These are phyloP conservation scores for Petunia hybrid DNA, from an alignment of 305 asterid genomes.

Conservation along the genomic window DNA sequence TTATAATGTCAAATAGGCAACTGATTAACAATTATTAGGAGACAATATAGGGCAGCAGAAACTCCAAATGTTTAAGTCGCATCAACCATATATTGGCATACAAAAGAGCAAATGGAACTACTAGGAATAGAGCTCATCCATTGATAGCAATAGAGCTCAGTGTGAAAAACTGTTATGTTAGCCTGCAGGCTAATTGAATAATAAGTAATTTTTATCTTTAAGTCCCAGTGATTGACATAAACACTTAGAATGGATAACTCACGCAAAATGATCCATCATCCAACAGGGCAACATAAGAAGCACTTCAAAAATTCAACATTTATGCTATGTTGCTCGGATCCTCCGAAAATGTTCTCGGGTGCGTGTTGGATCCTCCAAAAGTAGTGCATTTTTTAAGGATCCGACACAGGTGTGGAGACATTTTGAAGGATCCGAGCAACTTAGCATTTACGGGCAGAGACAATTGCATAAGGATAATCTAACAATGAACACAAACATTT, in stretches of 20 bases:
- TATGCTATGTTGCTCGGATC: no score
- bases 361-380: no score
- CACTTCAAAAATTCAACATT: background rate
- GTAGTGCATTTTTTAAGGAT: no score
- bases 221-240: background rate
- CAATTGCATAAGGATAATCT: background rate
- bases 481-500: slow-evolving; percentile 5
- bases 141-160: no score
- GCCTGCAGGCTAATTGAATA: background rate
- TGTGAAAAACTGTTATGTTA: no score
- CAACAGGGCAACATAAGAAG: background rate
- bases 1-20: background rate
- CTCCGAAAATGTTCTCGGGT: no score
- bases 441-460: no score
- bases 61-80: background rate
- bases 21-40: background rate
- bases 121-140: no score
- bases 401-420: no score
- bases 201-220: background rate
- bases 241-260: background rate
- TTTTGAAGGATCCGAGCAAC: no score
- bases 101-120: background rate
- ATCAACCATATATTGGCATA: background rate
- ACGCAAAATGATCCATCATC: background rate
- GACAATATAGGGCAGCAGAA: background rate